These are phyloP conservation scores for Dactylellina leptospora DNA, from an alignment of 2,329 filamentous ascomycete genomes.

Conservation along the genomic window DNA sequence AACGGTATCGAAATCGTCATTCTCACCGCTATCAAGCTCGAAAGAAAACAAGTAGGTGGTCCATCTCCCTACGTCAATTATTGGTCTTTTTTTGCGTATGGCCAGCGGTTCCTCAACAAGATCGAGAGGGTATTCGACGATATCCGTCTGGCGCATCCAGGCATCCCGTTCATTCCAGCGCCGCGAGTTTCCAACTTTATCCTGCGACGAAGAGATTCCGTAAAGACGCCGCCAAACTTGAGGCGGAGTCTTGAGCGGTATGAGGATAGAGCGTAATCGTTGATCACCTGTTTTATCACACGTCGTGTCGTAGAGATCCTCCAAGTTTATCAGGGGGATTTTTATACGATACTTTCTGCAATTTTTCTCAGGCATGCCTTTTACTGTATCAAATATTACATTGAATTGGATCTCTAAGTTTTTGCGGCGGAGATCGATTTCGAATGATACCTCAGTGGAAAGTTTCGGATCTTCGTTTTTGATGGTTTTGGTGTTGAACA, in stretches of 20 bases:
- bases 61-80: constrained; percentile 71
- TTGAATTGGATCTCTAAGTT: constrained; percentile 62
- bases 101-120: constrained; percentile 61
- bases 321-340: constrained; percentile 63
- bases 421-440: constrained; percentile 61
- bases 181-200: constrained; percentile 58
- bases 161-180: constrained; percentile 67
- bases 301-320: constrained; percentile 57
- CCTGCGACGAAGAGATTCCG: constrained; percentile 60
- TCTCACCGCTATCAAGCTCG: constrained; percentile 56
- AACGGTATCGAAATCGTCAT: constrained; percentile 62
- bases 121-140: constrained; percentile 63
- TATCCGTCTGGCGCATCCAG: constrained; percentile 73
- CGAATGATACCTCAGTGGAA: constrained; percentile 55
- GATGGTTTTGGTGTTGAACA: constrained; percentile 63
- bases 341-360: constrained; percentile 58
- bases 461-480: constrained; percentile 55
- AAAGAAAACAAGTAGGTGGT: constrained; percentile 67
- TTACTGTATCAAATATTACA: constrained; percentile 57
- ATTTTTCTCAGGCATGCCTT: constrained; percentile 34
- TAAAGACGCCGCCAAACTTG: constrained; percentile 58
- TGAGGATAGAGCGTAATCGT: constrained; percentile 61
- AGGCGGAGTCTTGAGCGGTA: constrained; percentile 65
- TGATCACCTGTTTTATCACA: constrained; percentile 58
- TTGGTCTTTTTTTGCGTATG: constrained; percentile 64